Conservation (phyloP, 2,329 filamentous ascomycete genomes). For the Diaporthe ilicicola region DNA sequence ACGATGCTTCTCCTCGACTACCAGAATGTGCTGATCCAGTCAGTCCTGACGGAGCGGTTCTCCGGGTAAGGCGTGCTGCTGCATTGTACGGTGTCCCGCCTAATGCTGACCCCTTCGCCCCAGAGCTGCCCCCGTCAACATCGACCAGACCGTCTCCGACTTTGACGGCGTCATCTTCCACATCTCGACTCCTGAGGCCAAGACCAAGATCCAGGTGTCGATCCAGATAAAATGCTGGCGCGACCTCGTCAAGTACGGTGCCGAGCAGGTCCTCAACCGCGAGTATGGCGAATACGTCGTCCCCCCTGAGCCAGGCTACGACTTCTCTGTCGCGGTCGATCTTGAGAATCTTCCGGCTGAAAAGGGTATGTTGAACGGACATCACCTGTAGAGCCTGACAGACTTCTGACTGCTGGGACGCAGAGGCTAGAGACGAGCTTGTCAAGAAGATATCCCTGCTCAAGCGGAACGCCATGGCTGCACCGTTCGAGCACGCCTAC, state of each 20-base stretch:
- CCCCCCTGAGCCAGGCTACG: slow-evolving; percentile 86
- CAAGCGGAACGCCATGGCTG: slow-evolving; percentile 99
- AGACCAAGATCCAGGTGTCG: slow-evolving; percentile 93
- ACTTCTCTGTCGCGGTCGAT: slow-evolving; percentile 94
- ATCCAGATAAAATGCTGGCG: slow-evolving; percentile 94
- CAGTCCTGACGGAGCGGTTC: slow-evolving; percentile 93
- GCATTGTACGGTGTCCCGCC: neutral
- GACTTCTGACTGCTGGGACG: slow-evolving; percentile 10
- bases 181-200: slow-evolving; percentile 93
- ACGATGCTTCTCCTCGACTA: slow-evolving; percentile 96
- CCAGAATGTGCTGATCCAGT: slow-evolving; percentile 97
- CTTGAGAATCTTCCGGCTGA: slow-evolving; percentile 85
- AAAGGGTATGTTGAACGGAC: slow-evolving; percentile 63
- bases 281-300: slow-evolving; percentile 96
- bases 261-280: slow-evolving; percentile 87
- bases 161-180: slow-evolving; percentile 99
- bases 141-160: slow-evolving; percentile 98
- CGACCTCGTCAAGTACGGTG: slow-evolving; percentile 92
- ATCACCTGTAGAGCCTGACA: neutral
- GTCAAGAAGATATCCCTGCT: slow-evolving; percentile 87
- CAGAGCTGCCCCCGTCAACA: slow-evolving; percentile 84
- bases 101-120: slow-evolving; percentile 37
- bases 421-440: slow-evolving; percentile 86
- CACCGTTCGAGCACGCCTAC: slow-evolving; percentile 97
- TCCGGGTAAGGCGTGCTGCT: slow-evolving; percentile 69